Conservation (phyloP, 139 green algal species). For the Ostreobium quekettii region DNA sequence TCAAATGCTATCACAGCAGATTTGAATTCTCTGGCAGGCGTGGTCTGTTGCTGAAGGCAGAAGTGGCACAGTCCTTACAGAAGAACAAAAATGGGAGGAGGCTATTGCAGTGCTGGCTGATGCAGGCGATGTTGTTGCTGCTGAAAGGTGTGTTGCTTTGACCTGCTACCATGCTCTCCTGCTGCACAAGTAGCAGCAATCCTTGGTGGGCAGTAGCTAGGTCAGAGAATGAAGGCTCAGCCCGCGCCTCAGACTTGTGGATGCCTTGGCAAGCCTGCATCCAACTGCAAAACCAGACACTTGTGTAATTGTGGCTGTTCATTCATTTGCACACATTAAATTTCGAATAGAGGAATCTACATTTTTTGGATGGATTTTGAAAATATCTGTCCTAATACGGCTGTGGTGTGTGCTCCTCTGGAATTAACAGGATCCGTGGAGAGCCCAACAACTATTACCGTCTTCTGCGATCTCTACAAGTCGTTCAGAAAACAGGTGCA, state of each 20-base stretch:
- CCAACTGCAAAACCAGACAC: too few species aligned
- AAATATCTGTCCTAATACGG: background rate
- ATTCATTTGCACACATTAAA: too few species aligned
- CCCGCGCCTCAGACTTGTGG: too few species aligned
- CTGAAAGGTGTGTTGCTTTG: conserved; percentile 37
- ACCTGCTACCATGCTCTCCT: too few species aligned
- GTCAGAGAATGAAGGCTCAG: too few species aligned
- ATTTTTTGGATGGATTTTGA: too few species aligned
- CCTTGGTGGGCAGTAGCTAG: too few species aligned
- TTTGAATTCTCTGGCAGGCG: conserved; percentile 12
- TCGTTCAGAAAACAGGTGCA: conserved; percentile 52
- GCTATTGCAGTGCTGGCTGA: conserved; percentile 39
- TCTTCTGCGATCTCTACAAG: conserved; percentile 62
- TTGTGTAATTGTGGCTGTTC: too few species aligned
- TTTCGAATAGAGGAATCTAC: too few species aligned
- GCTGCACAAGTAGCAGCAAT: too few species aligned
- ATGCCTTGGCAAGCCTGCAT: too few species aligned
- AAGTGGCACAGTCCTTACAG: conserved; percentile 10
- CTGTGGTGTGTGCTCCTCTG: background rate
- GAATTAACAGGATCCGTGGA: conserved; percentile 39
- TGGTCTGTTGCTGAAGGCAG: conserved; percentile 13
- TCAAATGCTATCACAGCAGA: too few species aligned
- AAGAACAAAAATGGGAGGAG: conserved; percentile 52
- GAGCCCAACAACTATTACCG: conserved; percentile 90
- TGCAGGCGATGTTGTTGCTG: conserved; percentile 49